phyloP scores from a whole-genome alignment of 2,329 filamentous ascomycete genomes.

The Tolypocladium capitatum region DNA sequence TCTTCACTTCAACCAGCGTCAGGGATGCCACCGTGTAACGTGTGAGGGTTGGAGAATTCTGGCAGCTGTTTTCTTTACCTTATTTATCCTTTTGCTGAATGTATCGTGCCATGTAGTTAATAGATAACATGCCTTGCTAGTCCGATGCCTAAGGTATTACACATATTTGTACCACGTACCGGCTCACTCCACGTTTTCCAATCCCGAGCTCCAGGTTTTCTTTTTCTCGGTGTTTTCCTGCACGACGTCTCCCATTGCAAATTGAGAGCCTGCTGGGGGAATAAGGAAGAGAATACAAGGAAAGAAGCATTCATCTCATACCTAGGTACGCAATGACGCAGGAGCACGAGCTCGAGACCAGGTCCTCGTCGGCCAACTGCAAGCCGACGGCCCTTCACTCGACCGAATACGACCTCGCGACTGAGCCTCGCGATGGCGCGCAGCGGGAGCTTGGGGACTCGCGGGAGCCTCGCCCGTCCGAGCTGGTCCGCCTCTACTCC shows the following conservation, averaged over 20 bases:
- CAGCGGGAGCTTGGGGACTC: neutral
- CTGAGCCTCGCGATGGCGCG: neutral
- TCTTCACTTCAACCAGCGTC: neutral
- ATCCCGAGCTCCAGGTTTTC: neutral
- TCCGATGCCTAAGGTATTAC: too few relatives aligned
- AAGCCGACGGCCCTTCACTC: neutral
- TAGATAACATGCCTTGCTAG: neutral
- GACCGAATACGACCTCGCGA: neutral
- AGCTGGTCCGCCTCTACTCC: constrained; percentile 19
- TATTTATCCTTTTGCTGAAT: neutral
- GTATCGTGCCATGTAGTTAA: neutral
- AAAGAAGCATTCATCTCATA: neutral
- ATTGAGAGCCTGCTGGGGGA: neutral
- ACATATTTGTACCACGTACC: neutral
- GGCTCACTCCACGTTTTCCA: neutral
- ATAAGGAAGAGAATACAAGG: neutral
- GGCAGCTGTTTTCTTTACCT: too few relatives aligned
- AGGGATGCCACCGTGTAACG: neutral
- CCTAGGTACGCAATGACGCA: neutral
- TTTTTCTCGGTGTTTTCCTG: neutral
- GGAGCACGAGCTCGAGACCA: neutral
- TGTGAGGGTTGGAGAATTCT: neutral
- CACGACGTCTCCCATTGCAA: neutral
- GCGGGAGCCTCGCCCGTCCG: constrained; percentile 4
- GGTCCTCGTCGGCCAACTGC: neutral